Evolutionary conservation across 768 basidiomycete species (phyloP).

Genomic region (Tephrocybe rancida): DNA sequence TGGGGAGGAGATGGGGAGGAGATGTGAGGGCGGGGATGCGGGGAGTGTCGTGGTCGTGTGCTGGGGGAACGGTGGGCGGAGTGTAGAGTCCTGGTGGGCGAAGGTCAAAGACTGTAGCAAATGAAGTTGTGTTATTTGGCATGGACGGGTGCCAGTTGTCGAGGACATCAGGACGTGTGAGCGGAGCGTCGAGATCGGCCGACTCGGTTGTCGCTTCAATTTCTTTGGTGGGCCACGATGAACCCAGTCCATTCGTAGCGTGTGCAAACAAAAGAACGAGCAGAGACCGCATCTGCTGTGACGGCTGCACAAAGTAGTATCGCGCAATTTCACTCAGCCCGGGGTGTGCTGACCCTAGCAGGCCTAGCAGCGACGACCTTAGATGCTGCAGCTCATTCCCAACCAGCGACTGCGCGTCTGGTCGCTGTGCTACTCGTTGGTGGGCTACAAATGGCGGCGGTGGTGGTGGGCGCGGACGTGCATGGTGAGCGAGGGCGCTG

Average conservation of each 20-base stretch:
- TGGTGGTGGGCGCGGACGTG: constrained; percentile 31
- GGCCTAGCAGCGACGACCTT: constrained; percentile 67
- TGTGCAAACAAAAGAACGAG: constrained; percentile 88
- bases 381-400: constrained; percentile 73
- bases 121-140: constrained; percentile 76
- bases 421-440: constrained; percentile 30
- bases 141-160: constrained; percentile 92
- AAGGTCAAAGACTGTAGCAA: constrained; percentile 58
- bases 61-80: constrained; percentile 31
- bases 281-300: constrained; percentile 89
- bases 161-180: constrained; percentile 78
- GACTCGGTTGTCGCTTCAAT: constrained; percentile 65
- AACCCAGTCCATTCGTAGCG: constrained; percentile 90
- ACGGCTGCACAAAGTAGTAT: constrained; percentile 89
- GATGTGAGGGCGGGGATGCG: constrained; percentile 24
- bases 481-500: constrained; percentile 44
- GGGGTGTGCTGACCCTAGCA: constrained; percentile 90
- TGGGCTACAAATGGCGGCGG: constrained; percentile 29
- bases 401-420: constrained; percentile 73
- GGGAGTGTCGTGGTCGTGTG: constrained; percentile 20
- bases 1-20: constrained; percentile 65
- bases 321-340: constrained; percentile 85
- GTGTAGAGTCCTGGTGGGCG: constrained; percentile 37
- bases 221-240: constrained; percentile 58
- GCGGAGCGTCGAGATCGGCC: constrained; percentile 74